These are phyloP conservation scores for Lasiodiplodia theobromae DNA, from an alignment of 2,329 filamentous ascomycete species.

Conservation along the genomic window DNA sequence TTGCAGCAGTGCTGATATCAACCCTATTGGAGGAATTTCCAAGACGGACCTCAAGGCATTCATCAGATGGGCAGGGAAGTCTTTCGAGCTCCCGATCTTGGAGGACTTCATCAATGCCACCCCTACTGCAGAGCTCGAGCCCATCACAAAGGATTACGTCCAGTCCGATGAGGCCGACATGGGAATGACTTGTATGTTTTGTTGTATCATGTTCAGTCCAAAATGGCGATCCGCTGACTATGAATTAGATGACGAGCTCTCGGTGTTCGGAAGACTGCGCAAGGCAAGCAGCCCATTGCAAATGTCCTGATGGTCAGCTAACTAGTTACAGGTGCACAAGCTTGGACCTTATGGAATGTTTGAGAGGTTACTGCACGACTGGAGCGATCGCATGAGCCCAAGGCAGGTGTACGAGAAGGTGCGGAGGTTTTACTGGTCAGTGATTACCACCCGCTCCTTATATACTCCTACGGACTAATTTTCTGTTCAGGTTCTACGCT, in stretches of 20 bases:
- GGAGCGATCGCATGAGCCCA: slow-evolving; percentile 51
- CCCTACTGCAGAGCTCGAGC: slow-evolving; percentile 62
- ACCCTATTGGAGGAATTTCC: slow-evolving; percentile 67
- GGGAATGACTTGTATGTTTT: slow-evolving; percentile 44
- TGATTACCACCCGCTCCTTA: background rate
- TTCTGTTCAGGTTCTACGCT: slow-evolving; percentile 59
- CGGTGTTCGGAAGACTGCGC: slow-evolving; percentile 60
- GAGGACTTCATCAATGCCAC: slow-evolving; percentile 65
- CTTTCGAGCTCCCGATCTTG: slow-evolving; percentile 70
- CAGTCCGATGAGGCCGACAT: slow-evolving; percentile 65
- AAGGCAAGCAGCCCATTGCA: slow-evolving; percentile 47
- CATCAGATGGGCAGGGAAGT: slow-evolving; percentile 62
- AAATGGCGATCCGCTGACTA: background rate
- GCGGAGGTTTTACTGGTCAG: slow-evolving; percentile 46
- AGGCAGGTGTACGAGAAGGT: slow-evolving; percentile 57
- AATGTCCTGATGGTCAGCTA: background rate
- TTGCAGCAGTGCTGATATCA: slow-evolving; percentile 57
- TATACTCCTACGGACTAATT: background rate
- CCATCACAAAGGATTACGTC: slow-evolving; percentile 68
- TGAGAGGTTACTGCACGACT: slow-evolving; percentile 59
- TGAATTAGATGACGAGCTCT: slow-evolving; percentile 56
- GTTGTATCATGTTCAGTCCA: too few relatives aligned
- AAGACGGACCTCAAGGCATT: slow-evolving; percentile 77
- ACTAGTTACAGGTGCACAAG: slow-evolving; percentile 47
- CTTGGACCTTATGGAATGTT: slow-evolving; percentile 64